Base-by-base conservation (phyloP, 306 rosid genomes). In the Macrotyloma uniflorum region DNA sequence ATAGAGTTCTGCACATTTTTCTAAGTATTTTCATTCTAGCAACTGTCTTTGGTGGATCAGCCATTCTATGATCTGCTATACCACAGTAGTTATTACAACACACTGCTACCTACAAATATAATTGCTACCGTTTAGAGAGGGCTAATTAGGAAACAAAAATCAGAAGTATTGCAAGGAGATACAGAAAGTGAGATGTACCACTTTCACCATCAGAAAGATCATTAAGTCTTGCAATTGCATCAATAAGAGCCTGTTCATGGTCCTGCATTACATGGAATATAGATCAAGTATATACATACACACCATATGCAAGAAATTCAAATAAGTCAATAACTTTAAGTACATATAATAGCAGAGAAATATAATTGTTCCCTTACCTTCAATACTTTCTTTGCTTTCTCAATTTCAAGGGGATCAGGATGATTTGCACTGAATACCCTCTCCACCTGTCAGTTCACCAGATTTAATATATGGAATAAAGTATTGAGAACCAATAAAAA, bases 321-420 rank as follows among this genome's bases (percentile, higher is more conserved):
- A 67, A 58, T 18, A 66, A 50, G 65, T 59, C 23, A 16, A 13
- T 11, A 69, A 55, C 59, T 38, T 28, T 53, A 20, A 62, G n/a
- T 55, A 69, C 61, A 47, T 10, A 18, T 20, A 57, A 47, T 14
- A 36, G 43, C 28, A 61, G 50, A n/a, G 30, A 70, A 61, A 45
- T 43, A 47, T 23, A 47, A 18, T 43, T 45, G 80, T 47, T 43
- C 32, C 83, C 85, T 53, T 84, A 90, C 98, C 85, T 90, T 92
- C 85, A 94, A 86, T n/a, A 89, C 90, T 84, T 88, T 94, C 87
- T 90, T 94, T 51, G 98, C 97, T 80, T 83, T 92, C 74, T 94
- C 98, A 75, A 94, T 70, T 87, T 92, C 97, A 78, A 74, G 75
- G 38, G 95, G 96, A 74, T 94, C 97, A 23, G 98, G 98, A 88